Evolutionary conservation across 352 stramenopile genomes (phyloP), one percentile per base, ranked within the genome.

Genomic region (Halophytophthora polymorphica): DNA sequence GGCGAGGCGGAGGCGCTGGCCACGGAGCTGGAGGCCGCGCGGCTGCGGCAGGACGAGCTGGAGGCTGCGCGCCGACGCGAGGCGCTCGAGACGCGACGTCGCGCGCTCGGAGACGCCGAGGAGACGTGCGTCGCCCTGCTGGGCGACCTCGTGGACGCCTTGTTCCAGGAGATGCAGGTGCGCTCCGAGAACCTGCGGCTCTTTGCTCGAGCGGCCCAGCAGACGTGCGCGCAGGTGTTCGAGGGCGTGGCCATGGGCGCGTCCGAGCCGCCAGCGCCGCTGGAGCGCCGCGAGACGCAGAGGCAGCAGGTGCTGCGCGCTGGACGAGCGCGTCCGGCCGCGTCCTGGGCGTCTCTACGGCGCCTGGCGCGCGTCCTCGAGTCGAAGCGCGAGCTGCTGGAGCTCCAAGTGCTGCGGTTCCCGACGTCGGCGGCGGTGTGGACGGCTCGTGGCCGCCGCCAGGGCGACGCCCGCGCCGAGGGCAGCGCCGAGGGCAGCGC

Each of bases 101-200:
- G 17, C 8, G 34, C 51, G 4, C 22, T 81, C 19, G 65, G 54
- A 7, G 68, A 77, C 17, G 62, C 70, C 0, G 73, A 84, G 41
- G 65, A 77, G 5, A 53, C 61, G 1, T 66, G 56, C 15, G 53
- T 66, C 12, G 65, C 58, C 34, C 29, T 79, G 5, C 4, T 77
- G 13, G 43, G 64, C 8, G 73, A 77, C 23, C 37, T 74, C 6
- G 29, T 79, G 12, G 48, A 62, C 18, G 65, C 61, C n/a, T 69
- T 84, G 25, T 84, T 84, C 14, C 22, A 66, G 21, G 61, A 79
- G 35, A 77, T 82, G 67, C 61, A 70, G 35, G 62, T 76, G 18
- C 47, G 49, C 6, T 40, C 62, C 3, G 58, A 79, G 33, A 84
- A 69, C 47, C 37, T 45, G 18, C 31, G 36, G 0, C 45, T 65